Evolutionary conservation across 805 yeast species (phyloP).

Genomic region (Jamesozyma hellenica): DNA sequence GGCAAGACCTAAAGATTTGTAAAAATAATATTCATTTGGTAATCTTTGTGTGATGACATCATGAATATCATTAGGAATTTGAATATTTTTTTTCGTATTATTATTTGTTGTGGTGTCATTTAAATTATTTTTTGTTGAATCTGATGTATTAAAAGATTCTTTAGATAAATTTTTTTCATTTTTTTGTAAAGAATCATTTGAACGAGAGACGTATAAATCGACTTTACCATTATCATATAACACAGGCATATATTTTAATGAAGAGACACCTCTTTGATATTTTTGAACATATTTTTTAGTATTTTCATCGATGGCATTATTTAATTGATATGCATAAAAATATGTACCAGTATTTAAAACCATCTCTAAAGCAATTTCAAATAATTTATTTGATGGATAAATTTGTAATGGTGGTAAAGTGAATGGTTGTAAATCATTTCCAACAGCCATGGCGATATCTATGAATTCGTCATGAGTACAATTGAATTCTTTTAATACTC

Average conservation of each 20-base stretch:
- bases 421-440: conserved; percentile 63
- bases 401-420: conserved; percentile 42
- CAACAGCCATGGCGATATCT: conserved; percentile 70
- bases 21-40: conserved; percentile 78
- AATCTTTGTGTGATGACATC: conserved; percentile 74
- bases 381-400: conserved; percentile 24
- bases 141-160: background rate
- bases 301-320: conserved; percentile 30
- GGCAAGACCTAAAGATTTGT: conserved; percentile 66
- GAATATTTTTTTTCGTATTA: background rate
- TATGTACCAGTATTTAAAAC: conserved; percentile 34
- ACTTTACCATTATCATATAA: conserved; percentile 59
- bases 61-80: conserved; percentile 68
- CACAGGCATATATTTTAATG: conserved; percentile 65
- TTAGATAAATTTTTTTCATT: background rate
- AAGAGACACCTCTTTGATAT: conserved; percentile 59
- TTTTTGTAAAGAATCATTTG: background rate
- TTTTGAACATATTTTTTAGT: conserved; percentile 32
- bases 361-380: conserved; percentile 32
- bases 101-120: background rate
- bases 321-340: conserved; percentile 39
- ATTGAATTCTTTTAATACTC: conserved; percentile 50
- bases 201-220: conserved; percentile 36
- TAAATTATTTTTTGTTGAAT: conserved; percentile 1
- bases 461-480: conserved; percentile 56